Percentiles rank a stretch among this genome's conserved stretches.
Conservation (phyloP, 208 protist genomes). For the Phytomonas francai region DNA sequence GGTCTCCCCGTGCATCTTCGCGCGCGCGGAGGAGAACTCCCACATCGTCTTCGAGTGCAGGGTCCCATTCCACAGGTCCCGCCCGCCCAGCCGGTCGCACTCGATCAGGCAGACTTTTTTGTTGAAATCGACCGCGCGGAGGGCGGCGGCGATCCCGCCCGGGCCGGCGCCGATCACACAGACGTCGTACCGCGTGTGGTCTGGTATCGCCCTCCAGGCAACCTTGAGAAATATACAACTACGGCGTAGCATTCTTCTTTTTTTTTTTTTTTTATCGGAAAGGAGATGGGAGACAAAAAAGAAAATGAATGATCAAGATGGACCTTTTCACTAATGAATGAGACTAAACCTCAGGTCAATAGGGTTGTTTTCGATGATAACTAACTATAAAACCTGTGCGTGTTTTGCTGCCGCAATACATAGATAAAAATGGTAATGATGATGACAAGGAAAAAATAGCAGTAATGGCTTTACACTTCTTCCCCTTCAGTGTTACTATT, state of each 20-base stretch:
- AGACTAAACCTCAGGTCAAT: no score
- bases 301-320: no score
- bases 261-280: constrained; percentile 1
- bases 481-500: background rate
- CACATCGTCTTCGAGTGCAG: constrained; percentile 81
- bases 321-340: no score
- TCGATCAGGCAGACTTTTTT: constrained; percentile 74
- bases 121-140: constrained; percentile 64
- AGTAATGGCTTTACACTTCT: background rate
- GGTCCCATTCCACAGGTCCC: constrained; percentile 72
- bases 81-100: constrained; percentile 44
- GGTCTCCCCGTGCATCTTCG: constrained; percentile 27
- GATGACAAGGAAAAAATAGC: background rate
- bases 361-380: no score
- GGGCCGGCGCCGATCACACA: constrained; percentile 76
- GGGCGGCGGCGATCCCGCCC: constrained; percentile 59
- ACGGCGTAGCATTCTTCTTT: background rate
- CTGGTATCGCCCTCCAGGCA: constrained; percentile 12
- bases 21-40: constrained; percentile 52
- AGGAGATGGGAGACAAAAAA: background rate
- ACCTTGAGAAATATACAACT: constrained; percentile 4
- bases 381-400: no score
- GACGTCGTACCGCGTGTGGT: constrained; percentile 48
- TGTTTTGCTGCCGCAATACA: no score
- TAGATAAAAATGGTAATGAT: background rate